These are phyloP conservation scores for Salinomyces thailandicus DNA, from an alignment of 2,329 filamentous ascomycete species.

Conservation along the genomic window DNA sequence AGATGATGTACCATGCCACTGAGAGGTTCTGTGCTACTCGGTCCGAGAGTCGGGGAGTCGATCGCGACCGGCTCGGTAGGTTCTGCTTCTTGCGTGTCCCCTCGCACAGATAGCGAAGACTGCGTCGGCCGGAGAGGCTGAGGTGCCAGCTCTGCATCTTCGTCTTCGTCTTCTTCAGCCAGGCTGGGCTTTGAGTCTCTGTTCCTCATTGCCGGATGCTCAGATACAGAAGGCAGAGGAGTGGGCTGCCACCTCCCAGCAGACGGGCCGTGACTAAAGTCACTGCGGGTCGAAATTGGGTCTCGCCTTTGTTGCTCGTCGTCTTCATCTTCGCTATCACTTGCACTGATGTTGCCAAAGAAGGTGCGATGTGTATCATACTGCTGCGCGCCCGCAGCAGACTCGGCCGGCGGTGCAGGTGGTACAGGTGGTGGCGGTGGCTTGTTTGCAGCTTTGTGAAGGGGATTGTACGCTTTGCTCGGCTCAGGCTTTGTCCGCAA, in stretches of 20 bases:
- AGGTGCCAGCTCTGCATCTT: conserved; percentile 17
- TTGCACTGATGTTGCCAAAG: conserved; percentile 29
- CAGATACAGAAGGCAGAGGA: conserved; percentile 24
- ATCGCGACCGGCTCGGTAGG: conserved; percentile 18
- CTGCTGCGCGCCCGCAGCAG: conserved; percentile 4
- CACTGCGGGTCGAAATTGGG: conserved; percentile 9
- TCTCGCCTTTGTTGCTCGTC: conserved; percentile 15
- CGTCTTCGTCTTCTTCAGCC: conserved; percentile 22
- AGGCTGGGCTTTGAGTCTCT: conserved; percentile 16
- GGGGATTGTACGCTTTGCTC: conserved; percentile 32
- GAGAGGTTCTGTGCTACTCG: conserved; percentile 49
- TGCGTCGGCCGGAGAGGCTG: conserved; percentile 7
- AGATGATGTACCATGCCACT: conserved; percentile 58
- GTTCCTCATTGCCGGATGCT: conserved; percentile 25
- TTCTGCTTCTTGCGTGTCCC: conserved; percentile 11
- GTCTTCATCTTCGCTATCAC: conserved; percentile 31
- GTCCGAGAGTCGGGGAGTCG: conserved; percentile 74
- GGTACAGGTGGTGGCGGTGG: conserved; percentile 20
- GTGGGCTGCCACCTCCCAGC: conserved; percentile 23
- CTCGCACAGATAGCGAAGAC: conserved; percentile 11
- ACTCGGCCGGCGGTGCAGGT: conserved; percentile 6
- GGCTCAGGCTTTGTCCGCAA: conserved; percentile 17
- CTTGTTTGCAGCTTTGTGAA: conserved; percentile 36
- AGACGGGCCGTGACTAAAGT: conserved; percentile 17
- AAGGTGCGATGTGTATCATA: conserved; percentile 27